Conservation (phyloP, 441 rosid species). For the Populus hybrid region DNA sequence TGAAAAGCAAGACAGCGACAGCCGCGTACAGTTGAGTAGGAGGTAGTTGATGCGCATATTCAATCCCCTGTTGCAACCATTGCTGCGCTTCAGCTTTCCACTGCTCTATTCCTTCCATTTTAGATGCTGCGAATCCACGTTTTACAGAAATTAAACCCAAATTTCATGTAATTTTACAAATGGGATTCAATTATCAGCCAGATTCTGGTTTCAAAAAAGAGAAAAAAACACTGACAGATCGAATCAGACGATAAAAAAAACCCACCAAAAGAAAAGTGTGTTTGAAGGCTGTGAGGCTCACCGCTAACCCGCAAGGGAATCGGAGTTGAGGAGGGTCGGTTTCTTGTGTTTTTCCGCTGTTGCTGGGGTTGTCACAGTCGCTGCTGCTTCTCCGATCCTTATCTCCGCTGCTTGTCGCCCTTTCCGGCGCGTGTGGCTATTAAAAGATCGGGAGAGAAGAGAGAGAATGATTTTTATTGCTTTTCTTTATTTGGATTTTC, state of each 20-base stretch:
- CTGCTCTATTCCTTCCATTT: too few species aligned
- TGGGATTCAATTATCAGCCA: too few species aligned
- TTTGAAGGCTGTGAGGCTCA: neutral
- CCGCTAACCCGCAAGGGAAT: neutral
- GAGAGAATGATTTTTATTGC: neutral
- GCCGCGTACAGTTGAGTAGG: slow-evolving; percentile 48
- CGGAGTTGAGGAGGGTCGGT: neutral
- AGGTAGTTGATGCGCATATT: too few species aligned
- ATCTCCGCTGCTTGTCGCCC: neutral
- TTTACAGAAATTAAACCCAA: slow-evolving; percentile 20
- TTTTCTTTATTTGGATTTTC: neutral
- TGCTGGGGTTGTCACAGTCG: neutral
- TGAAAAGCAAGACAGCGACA: too few species aligned
- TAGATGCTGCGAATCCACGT: neutral
- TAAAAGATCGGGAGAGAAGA: neutral
- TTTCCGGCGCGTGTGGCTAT: neutral
- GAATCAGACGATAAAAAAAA: too few species aligned
- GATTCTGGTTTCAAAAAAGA: too few species aligned
- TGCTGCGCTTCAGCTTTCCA: too few species aligned
- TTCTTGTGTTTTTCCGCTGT: neutral
- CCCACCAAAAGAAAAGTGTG: neutral
- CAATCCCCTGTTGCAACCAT: too few species aligned
- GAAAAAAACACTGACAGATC: too few species aligned
- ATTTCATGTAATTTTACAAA: too few species aligned
- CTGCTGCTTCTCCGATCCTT: neutral